phyloP scores from a whole-genome alignment of 2,329 filamentous ascomycete species.

The Aspergillus sp. region DNA sequence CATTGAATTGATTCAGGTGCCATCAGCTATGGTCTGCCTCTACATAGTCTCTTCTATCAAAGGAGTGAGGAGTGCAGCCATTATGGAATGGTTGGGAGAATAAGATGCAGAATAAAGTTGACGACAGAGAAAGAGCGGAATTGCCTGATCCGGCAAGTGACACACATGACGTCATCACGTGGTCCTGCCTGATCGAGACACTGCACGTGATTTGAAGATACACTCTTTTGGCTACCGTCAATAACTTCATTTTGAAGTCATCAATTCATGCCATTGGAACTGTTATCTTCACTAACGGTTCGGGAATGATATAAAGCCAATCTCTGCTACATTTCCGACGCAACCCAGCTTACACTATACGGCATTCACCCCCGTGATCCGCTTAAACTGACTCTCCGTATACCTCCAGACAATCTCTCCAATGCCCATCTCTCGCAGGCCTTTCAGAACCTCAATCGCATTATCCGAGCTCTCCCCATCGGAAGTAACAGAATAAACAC shows the following conservation, averaged over 20 bases:
- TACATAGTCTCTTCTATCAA: too few relatives aligned
- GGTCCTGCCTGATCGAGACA: not conserved
- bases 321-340: too few relatives aligned
- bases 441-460: not conserved
- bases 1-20: not conserved
- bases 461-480: not conserved
- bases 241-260: not conserved
- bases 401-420: conserved; percentile 6
- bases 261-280: not conserved
- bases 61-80: too few relatives aligned
- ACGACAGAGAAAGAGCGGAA: not conserved
- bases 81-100: too few relatives aligned
- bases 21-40: not conserved
- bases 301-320: too few relatives aligned
- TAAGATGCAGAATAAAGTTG: not conserved
- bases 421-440: not conserved
- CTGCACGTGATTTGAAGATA: not conserved
- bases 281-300: not conserved
- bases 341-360: not conserved
- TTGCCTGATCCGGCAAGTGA: not conserved
- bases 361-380: not conserved
- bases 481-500: conserved; percentile 6
- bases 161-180: not conserved
- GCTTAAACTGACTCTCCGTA: conserved; percentile 4
- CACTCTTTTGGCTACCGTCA: not conserved